A percentile compares a stretch with the other conserved stretches of the same genome.
Evolutionary conservation across 1,284 basidiomycete genomes (phyloP).

Genomic region (Pyrrhoderma noxium): DNA sequence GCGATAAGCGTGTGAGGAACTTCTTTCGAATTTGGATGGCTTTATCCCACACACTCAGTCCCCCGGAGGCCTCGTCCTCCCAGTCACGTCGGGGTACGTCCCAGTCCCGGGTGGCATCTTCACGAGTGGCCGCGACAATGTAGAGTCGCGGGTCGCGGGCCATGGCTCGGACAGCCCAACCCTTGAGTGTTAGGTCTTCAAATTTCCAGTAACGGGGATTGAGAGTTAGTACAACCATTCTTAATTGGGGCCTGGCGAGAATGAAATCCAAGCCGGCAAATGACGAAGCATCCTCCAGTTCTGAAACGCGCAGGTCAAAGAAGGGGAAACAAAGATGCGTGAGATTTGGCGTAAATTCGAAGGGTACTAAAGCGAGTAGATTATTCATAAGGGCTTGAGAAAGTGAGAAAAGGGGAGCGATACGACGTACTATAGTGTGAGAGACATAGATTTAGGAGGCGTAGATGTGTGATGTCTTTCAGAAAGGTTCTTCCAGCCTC

Average conservation of each 20-base stretch:
- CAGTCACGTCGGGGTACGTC: slow-evolving; percentile 15
- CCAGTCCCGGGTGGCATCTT: slow-evolving; percentile 18
- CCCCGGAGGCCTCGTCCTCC: slow-evolving; percentile 16
- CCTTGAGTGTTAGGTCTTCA: slow-evolving; percentile 16
- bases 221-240: slow-evolving; percentile 18
- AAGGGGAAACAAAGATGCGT: slow-evolving; percentile 18
- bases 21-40: slow-evolving; percentile 16
- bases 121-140: slow-evolving; percentile 17
- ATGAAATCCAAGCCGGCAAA: slow-evolving; percentile 16
- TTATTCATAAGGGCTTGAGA: background rate
- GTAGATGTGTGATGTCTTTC: slow-evolving; percentile 15
- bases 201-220: slow-evolving; percentile 19
- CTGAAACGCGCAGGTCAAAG: slow-evolving; percentile 16
- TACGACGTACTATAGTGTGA: slow-evolving; percentile 17
- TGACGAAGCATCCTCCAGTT: background rate
- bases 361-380: slow-evolving; percentile 3
- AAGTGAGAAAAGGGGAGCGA: no score
- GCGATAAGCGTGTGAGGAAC: slow-evolving; percentile 14
- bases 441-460: slow-evolving; percentile 18
- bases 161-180: slow-evolving; percentile 17
- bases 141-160: slow-evolving; percentile 15
- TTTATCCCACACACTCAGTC: slow-evolving; percentile 18
- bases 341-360: slow-evolving; percentile 17
- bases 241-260: slow-evolving; percentile 11
- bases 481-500: slow-evolving; percentile 14